A percentile compares a stretch with the other conserved stretches of the same genome.
Evolutionary conservation across 2,329 filamentous ascomycete species (phyloP).

Genomic region (Colletotrichum karsti): DNA sequence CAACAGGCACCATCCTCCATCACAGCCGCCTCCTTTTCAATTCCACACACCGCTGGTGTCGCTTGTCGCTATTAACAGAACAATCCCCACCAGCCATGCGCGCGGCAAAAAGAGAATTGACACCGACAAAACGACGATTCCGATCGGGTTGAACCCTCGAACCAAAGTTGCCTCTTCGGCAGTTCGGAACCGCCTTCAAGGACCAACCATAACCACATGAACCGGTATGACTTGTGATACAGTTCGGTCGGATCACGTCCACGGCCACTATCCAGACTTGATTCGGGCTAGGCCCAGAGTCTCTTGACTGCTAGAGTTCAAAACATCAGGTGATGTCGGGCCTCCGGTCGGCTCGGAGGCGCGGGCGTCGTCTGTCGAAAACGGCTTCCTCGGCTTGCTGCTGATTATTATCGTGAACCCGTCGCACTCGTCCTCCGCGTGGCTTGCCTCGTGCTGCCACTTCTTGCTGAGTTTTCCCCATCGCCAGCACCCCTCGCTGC

Average conservation of each 20-base stretch:
- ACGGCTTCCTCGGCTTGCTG: neutral
- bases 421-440: neutral
- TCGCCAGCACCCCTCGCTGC: neutral
- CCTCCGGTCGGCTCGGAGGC: neutral
- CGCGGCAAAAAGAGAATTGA: neutral
- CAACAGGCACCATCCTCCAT: neutral
- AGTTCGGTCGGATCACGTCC: neutral
- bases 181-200: neutral
- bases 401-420: neutral
- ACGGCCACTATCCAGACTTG: neutral
- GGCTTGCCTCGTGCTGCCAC: neutral
- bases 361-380: neutral
- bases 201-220: neutral
- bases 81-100: neutral
- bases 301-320: neutral
- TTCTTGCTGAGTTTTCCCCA: neutral
- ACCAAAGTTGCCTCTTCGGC: neutral
- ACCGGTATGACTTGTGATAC: neutral
- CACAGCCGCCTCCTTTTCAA: neutral
- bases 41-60: neutral
- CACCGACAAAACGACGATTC: neutral
- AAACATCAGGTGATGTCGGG: neutral
- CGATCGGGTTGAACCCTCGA: neutral
- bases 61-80: neutral
- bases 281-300: neutral